Evolutionary conservation across 345 rosid species (phyloP), one percentile per base, ranked within the genome.

Genomic region (Xanthoceras sorbifolium): DNA sequence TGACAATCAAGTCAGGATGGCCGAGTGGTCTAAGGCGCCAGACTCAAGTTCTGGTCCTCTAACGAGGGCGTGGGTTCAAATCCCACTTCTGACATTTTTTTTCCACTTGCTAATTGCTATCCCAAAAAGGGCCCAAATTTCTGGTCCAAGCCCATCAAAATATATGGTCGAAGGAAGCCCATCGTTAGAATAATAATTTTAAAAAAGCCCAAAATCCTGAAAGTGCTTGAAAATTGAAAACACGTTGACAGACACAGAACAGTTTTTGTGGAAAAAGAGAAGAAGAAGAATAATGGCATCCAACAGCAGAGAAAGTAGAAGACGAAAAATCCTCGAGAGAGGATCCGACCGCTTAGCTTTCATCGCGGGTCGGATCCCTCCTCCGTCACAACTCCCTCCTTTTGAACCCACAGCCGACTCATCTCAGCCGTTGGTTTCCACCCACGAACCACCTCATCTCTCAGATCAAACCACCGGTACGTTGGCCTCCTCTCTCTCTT

Each of bases 21-120:
- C 93, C 92, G 90, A 89, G 94, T 85, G 93, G 93, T 92, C 93
- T 85, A 88, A 89, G 92, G 89, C 93, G 93, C 93, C 90, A 87
- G 93, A 89, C 97, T 89, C 91, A 87, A 92, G 92, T 90, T 89
- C 87, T 87, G 90, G 86, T 88, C 91, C 64, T 80, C 83, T 77
- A 67, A 20, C 80, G 90, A 81, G 88, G 90, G 88, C 86, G 85
- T 73, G 76, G 68, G 76, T 73, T 73, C 76, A 73, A 73, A 73
- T 73, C 68, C 76, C 76, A 73, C 76, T 73, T 73, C 76, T 73
- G 76, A 73, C 76, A 73, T 10, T 52, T 32, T 9, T 1, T 50
- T 12, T 12, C 57, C 14, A 38, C 9, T 36, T 36, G 6, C 8
- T 1, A 4, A 5, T 36, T 36, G 40, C 40, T 36, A 6, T 38